Evolutionary conservation across 2,329 filamentous ascomycete genomes (phyloP).

Genomic region (Chalaropsis ovoidea): DNA sequence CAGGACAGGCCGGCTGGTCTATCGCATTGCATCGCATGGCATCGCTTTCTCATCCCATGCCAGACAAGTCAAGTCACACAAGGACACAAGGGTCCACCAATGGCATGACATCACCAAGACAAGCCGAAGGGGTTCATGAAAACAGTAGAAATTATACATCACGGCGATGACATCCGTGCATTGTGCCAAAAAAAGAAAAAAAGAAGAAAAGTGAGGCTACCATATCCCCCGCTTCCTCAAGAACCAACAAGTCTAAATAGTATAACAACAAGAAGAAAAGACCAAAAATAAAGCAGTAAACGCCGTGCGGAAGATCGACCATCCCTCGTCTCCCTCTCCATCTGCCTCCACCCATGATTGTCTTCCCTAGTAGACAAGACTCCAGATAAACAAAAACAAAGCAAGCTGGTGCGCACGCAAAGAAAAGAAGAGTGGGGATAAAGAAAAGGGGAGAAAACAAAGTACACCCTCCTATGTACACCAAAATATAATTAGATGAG

Average conservation of each 20-base stretch:
- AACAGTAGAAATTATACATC: no score
- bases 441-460: slow-evolving; percentile 16
- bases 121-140: no score
- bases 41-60: no score
- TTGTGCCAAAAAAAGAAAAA: neutral
- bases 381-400: slow-evolving; percentile 8
- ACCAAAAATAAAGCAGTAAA: neutral
- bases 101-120: no score
- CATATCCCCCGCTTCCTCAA: no score
- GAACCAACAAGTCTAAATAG: neutral
- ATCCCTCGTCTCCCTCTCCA: neutral
- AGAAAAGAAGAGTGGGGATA: slow-evolving; percentile 26
- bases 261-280: neutral
- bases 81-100: no score
- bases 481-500: slow-evolving; percentile 6
- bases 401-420: slow-evolving; percentile 1
- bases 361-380: neutral
- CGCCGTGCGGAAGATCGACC: neutral
- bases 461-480: slow-evolving; percentile 14
- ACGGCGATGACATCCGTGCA: neutral
- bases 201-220: neutral
- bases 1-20: no score
- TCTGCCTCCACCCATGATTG: neutral
- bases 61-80: no score
- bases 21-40: no score